Evolutionary conservation across 2,329 filamentous ascomycete species (phyloP).

Genomic region (Cryphonectria japonica): DNA sequence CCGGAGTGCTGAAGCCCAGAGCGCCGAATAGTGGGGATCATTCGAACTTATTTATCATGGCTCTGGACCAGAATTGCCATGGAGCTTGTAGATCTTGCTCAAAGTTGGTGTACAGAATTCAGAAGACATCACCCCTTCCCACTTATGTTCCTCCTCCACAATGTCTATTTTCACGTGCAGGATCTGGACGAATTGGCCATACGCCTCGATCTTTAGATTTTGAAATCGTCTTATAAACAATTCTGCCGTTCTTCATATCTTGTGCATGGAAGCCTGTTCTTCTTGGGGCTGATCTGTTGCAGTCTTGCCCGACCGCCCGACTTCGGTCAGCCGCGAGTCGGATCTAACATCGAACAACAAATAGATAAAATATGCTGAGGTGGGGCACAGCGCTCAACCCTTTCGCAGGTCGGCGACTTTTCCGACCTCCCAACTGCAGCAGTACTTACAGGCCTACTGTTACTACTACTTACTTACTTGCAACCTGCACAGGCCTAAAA

Average conservation of each 20-base stretch:
- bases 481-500: background rate
- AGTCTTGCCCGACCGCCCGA: conserved; percentile 18
- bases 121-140: conserved; percentile 18
- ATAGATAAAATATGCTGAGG: background rate
- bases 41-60: background rate
- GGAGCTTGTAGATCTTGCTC: background rate
- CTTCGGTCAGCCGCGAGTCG: conserved; percentile 26
- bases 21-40: background rate
- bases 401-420: background rate
- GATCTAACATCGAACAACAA: background rate
- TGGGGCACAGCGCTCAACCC: conserved; percentile 17
- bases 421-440: conserved; percentile 1
- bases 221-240: background rate
- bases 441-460: background rate
- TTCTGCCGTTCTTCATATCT: background rate
- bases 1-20: too few relatives aligned
- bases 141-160: background rate
- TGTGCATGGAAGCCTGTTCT: background rate
- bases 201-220: background rate
- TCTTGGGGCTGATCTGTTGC: background rate
- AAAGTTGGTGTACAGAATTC: background rate
- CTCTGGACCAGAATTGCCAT: background rate
- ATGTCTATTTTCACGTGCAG: background rate
- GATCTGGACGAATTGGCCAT: background rate
- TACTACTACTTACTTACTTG: too few relatives aligned